These are phyloP conservation scores for Sporormia fimetaria DNA, from an alignment of 495 filamentous ascomycete genomes.

Conservation along the genomic window DNA sequence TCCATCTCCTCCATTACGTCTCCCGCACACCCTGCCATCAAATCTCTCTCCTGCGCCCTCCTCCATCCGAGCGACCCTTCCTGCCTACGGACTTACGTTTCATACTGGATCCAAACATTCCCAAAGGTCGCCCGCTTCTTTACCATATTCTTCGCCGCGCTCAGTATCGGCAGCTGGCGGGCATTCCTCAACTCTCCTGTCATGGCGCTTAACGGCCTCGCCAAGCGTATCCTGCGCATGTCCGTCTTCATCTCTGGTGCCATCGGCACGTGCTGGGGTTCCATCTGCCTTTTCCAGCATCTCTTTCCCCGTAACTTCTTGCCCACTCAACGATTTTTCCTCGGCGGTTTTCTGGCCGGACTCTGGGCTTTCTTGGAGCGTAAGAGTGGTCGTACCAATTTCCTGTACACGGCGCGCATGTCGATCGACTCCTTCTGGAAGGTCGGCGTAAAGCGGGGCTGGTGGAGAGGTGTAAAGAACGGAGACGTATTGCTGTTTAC, in stretches of 20 bases:
- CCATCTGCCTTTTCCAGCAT: slow-evolving; percentile 74
- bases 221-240: slow-evolving; percentile 52
- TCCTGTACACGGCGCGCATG: slow-evolving; percentile 59
- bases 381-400: slow-evolving; percentile 48
- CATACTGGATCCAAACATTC: slow-evolving; percentile 70
- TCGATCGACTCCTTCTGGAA: slow-evolving; percentile 80
- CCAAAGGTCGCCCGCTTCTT: slow-evolving; percentile 68
- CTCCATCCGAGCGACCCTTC: slow-evolving; percentile 83
- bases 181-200: slow-evolving; percentile 54
- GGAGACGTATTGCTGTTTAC: slow-evolving; percentile 80
- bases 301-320: slow-evolving; percentile 62
- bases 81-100: slow-evolving; percentile 73
- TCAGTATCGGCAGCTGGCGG: slow-evolving; percentile 57
- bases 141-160: slow-evolving; percentile 53
- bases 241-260: slow-evolving; percentile 64
- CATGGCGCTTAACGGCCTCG: slow-evolving; percentile 50
- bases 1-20: slow-evolving; percentile 68
- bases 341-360: slow-evolving; percentile 76
- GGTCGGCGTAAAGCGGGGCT: slow-evolving; percentile 71
- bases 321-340: slow-evolving; percentile 74
- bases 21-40: slow-evolving; percentile 74
- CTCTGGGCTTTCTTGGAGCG: slow-evolving; percentile 67
- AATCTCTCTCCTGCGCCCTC: slow-evolving; percentile 72
- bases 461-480: slow-evolving; percentile 67
- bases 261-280: slow-evolving; percentile 72